Evolutionary conservation across 345 rosid genomes (phyloP), one percentile per base, ranked within the genome.

Genomic region (Gossypium bickii): DNA sequence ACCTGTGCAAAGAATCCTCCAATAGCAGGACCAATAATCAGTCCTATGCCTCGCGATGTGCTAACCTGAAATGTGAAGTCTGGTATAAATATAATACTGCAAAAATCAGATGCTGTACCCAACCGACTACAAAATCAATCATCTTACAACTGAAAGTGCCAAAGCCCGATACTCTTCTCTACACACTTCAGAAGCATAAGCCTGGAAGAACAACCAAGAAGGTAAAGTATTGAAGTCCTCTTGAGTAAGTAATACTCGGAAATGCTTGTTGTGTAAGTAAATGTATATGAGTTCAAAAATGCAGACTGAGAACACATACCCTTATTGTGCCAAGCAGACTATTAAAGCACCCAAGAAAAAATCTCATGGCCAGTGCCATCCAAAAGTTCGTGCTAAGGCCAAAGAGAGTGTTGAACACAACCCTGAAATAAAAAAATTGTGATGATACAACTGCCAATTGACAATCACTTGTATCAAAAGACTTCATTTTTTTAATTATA

Each of bases 1-100:
- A 87, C 97, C 96, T 86, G 93, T 45, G 97, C 92, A 66, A 92
- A 86, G 82, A 86, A 89, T 16, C 96, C 97, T 75, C 97, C 96
- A 68, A 92, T 77, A 57, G 96, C 96, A 25, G 94, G 97, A 73
- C 97, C 97, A 43, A 92, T 77, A 73, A 92, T 82, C 63, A 90
- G 79, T 53, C 97, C 93, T 64, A 89, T 82, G 70, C 93, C 96
- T 87, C 97, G 83, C 4, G 97, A 81, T 66, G 93, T 84, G 81
- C 93, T 90, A 64, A 90, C 82, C 97, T 90, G 82, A 78, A 72
- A 77, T 68, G 67, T 62, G 48, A 18, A 34, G 34, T 51, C 10
- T 72, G 43, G 29, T 29, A 53, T 77, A 3, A 15, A 11, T 57
- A 27, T 16, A 16, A n/a, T 2, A 47, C 52, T 53, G 61, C 16